Percentiles rank a stretch among this genome's conserved stretches.
phyloP scores from a whole-genome alignment of 352 stramenopile species.

The Phytophthora palmivora region DNA sequence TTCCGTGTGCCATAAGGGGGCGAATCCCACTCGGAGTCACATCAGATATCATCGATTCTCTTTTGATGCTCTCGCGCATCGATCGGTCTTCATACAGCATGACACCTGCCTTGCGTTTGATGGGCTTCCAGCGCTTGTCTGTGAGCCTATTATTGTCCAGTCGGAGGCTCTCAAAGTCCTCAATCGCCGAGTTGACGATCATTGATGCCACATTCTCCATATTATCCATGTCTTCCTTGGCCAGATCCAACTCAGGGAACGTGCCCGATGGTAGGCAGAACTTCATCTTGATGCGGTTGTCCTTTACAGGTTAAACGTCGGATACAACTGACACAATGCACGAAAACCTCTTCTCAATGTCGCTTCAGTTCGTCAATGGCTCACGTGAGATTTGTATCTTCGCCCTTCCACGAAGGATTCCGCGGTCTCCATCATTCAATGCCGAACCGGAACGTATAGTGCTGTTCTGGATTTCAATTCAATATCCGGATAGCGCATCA shows the following conservation, averaged over 20 bases:
- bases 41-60: constrained; percentile 9
- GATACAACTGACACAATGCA: no score
- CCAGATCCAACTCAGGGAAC: constrained; percentile 50
- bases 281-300: constrained; percentile 27
- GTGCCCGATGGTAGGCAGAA: constrained; percentile 43
- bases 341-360: constrained; percentile 10
- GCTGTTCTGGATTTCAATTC: constrained; percentile 5
- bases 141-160: constrained; percentile 22
- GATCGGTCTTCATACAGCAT: constrained; percentile 42
- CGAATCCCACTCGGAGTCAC: constrained; percentile 25
- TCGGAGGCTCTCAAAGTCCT: constrained; percentile 36
- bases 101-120: constrained; percentile 44
- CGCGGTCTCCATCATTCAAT: neutral
- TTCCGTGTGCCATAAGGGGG: constrained; percentile 43
- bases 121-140: constrained; percentile 41
- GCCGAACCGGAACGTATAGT: constrained; percentile 20
- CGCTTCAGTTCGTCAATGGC: constrained; percentile 8
- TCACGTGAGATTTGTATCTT: constrained; percentile 26
- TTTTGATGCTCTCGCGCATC: constrained; percentile 23
- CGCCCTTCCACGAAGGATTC: constrained; percentile 2
- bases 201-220: constrained; percentile 42
- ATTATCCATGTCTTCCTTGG: constrained; percentile 45
- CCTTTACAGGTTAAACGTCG: no score
- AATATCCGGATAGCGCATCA: constrained; percentile 8
- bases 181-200: constrained; percentile 42